Percentiles rank a stretch among this genome's conserved stretches.
These are phyloP conservation scores for Triadica sebifera DNA, from an alignment of 345 rosid species.

Conservation along the genomic window DNA sequence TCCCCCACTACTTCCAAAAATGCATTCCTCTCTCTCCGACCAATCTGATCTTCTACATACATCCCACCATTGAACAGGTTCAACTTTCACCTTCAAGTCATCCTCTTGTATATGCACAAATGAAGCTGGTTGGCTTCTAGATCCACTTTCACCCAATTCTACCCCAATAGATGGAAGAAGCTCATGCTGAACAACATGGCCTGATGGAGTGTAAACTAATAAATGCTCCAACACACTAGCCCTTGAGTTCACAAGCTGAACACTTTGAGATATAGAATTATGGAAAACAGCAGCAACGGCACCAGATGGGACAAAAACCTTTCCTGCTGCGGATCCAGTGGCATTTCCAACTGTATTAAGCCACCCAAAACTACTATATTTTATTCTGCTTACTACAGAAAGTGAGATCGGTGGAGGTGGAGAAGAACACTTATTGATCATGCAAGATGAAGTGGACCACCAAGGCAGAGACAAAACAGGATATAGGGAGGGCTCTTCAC, in stretches of 20 bases:
- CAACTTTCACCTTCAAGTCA: slow-evolving; percentile 70
- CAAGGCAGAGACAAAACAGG: slow-evolving; percentile 71
- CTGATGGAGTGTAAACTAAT: slow-evolving; percentile 83
- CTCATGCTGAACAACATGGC: slow-evolving; percentile 88
- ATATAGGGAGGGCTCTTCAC: slow-evolving; percentile 45
- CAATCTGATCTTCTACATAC: slow-evolving; percentile 86
- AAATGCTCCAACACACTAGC: slow-evolving; percentile 63
- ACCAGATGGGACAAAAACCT: slow-evolving; percentile 76
- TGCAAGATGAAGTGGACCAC: slow-evolving; percentile 80
- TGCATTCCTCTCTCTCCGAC: slow-evolving; percentile 88
- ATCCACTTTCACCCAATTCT: slow-evolving; percentile 50
- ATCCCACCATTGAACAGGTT: slow-evolving; percentile 93
- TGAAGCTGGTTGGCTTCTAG: slow-evolving; percentile 45
- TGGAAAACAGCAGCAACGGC: slow-evolving; percentile 80
- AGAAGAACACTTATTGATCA: slow-evolving; percentile 43
- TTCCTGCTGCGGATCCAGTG: slow-evolving; percentile 59
- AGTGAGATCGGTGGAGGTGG: slow-evolving; percentile 70
- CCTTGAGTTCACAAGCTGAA: slow-evolving; percentile 39
- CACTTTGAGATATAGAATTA: slow-evolving; percentile 46
- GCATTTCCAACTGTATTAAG: slow-evolving; percentile 73
- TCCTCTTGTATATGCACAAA: slow-evolving; percentile 67
- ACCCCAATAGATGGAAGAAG: slow-evolving; percentile 67
- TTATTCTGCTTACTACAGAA: slow-evolving; percentile 85
- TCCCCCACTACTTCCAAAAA: slow-evolving; percentile 49
- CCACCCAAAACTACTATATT: slow-evolving; percentile 82